Conservation (phyloP, 192 early-diverging fungal species). For the Oehlia diaphana region DNA sequence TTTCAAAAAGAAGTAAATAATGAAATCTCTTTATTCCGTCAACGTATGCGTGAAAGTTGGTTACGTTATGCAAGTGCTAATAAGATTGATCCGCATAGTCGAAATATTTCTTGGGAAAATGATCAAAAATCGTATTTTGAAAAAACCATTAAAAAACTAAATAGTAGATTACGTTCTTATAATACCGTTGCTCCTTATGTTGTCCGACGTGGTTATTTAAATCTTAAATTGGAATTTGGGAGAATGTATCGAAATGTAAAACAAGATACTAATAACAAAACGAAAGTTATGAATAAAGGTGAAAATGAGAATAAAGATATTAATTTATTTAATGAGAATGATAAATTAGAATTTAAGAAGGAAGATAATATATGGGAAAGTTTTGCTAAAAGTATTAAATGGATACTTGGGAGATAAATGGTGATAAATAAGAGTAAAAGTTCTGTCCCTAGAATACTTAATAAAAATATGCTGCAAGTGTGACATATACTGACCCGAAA, state of each 20-base stretch:
- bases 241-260: slow-evolving; percentile 9
- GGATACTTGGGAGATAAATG: background rate
- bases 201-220: slow-evolving; percentile 27
- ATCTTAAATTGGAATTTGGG: slow-evolving; percentile 13
- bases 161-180: slow-evolving; percentile 32
- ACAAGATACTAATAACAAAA: background rate
- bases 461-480: too few species aligned
- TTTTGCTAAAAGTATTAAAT: slow-evolving; percentile 5
- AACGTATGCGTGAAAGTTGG: slow-evolving; percentile 21
- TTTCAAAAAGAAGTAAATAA: slow-evolving; percentile 31
- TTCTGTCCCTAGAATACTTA: too few species aligned
- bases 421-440: too few species aligned
- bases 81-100: background rate
- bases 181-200: slow-evolving; percentile 33
- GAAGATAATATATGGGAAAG: background rate
- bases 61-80: background rate
- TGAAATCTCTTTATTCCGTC: slow-evolving; percentile 16
- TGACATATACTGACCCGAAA: too few species aligned
- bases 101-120: slow-evolving; percentile 11
- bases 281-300: background rate
- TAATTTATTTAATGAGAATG: background rate
- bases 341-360: background rate
- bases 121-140: slow-evolving; percentile 18
- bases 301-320: background rate
- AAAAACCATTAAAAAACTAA: slow-evolving; percentile 18